These are phyloP conservation scores for Aureobasidium sp. DNA, from an alignment of 2,329 filamentous ascomycete species.

Conservation along the genomic window DNA sequence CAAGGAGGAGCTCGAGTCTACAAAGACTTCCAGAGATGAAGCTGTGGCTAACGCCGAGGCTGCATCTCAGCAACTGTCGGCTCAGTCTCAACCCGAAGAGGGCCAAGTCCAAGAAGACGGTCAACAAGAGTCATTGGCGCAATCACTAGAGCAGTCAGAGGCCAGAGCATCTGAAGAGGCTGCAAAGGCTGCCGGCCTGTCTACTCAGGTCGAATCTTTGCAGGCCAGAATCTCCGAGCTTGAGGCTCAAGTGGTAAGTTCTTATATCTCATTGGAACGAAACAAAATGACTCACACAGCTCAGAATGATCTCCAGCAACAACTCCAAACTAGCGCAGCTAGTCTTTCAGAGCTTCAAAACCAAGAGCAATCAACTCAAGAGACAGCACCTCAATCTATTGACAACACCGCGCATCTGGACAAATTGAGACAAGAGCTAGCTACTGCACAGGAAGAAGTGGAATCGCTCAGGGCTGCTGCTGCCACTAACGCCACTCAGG, in stretches of 20 bases:
- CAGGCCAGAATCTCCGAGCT: slow-evolving; percentile 58
- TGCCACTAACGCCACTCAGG: slow-evolving; percentile 19
- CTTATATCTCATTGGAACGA: not conserved
- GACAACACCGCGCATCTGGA: slow-evolving; percentile 26
- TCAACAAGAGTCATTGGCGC: not conserved
- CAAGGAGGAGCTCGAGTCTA: slow-evolving; percentile 52
- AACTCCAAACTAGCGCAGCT: slow-evolving; percentile 18
- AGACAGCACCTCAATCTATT: slow-evolving; percentile 13
- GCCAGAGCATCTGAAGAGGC: slow-evolving; percentile 33
- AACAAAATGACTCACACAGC: not conserved
- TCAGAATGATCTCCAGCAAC: slow-evolving; percentile 16
- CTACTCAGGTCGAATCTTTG: slow-evolving; percentile 41
- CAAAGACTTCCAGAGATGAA: slow-evolving; percentile 58
- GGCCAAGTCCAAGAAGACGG: slow-evolving; percentile 19
- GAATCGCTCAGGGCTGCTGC: slow-evolving; percentile 37
- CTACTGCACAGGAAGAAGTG: slow-evolving; percentile 39
- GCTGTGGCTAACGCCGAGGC: slow-evolving; percentile 41
- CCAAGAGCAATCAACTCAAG: slow-evolving; percentile 33
- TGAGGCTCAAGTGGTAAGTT: slow-evolving; percentile 48
- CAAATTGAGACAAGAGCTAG: slow-evolving; percentile 36
- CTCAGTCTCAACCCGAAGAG: slow-evolving; percentile 20
- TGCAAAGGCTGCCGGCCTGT: slow-evolving; percentile 30
- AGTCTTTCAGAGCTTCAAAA: slow-evolving; percentile 26
- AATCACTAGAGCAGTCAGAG: slow-evolving; percentile 36
- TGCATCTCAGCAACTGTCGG: slow-evolving; percentile 24